Base-by-base conservation (phyloP, 2,329 filamentous ascomycete genomes). In the Sporothrix humicola region DNA sequence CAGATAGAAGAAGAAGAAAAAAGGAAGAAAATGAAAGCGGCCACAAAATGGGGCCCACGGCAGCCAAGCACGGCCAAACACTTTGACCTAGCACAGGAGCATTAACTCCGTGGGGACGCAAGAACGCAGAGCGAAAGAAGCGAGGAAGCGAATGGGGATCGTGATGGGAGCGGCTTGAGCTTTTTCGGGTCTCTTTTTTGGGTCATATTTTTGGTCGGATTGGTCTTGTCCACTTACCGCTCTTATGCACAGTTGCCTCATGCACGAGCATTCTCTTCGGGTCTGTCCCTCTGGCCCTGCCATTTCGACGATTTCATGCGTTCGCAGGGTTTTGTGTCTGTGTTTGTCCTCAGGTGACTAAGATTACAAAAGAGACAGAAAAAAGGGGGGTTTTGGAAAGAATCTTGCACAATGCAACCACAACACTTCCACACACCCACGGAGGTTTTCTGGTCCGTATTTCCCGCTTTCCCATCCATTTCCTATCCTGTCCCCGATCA, bases 201-300 rank as follows among this genome's bases (percentile, higher is more conserved):
- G 52, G 20, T 13, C 52, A 20, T 3, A 12, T 26, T 56, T 13
- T 56, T 56, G 8, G 31, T 37, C 7, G 31, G 7, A 37, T 37
- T 37, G 31, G 31, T 37, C 46, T 48, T 17, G 46, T 48, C 10
- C 23, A 17, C 31, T 37, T 59, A 17, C 56, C 31, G 58, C 31
- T 56, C 52, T 63, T 63, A 44, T 42, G 31, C 59, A 23, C 37
- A 63, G 59, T 12, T 63, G 59, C 58, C 58, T 61, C 58, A 61
- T 63, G 59, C 31, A 20, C 59, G 44, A 63, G 6, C n/a, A 26
- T 10, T 44, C 12, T 63, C 9, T 9, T 44, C 59, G 59, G 59
- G 59, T 20, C 31, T 44, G 17, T 37, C 15, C 17, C 17, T 44
- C 42, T 37, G 58, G 31, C 31, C 31, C 58, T 44, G 59, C 59